Evolutionary conservation across 495 filamentous ascomycete genomes (phyloP), one percentile per base, ranked within the genome.

Genomic region (Penicillium verhagenii): DNA sequence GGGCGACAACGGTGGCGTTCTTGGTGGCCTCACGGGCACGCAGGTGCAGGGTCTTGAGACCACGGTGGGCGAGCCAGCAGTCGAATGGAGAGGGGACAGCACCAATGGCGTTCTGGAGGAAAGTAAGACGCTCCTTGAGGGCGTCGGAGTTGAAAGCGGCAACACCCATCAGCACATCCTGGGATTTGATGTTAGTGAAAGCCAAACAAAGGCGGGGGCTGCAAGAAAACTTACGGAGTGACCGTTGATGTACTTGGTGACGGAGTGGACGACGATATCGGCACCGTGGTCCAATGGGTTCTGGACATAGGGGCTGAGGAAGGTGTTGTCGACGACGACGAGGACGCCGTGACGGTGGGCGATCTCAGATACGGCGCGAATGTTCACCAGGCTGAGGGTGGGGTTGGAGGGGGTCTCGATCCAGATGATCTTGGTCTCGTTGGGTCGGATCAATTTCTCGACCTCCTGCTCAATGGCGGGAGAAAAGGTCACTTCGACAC

Each of bases 221-320:
- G n/a, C 43, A 46, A 24, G 20, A 21, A 40, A 43, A 62, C 76
- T 45, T 70, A 82, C 82, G 10, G 83, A 87, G 74, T 99, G 94
- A 6, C 94, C 94, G 67, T 99, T 99, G 71, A 99, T 97, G 74
- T 97, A 99, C 72, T 99, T 99, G 7, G 94, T 99, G n/a, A 99
- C 94, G 35, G 88, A 92, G 78, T 99, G 94, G n/a, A 97, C 86
- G 39, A 97, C 94, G 43, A 99, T 92, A 66, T 99, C 95, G 31
- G 94, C 94, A 61, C 94, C 94, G 72, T 95, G 91, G 61, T 92
- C 84, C 23, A 99, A 80, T 2, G 94, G 94, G 70, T 97, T 97
- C 72, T 99, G 94, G 21, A 97, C 80, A 67, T 97, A 99, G 23
- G 94, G 94, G 56, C 85, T 90, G 63, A 99, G 75, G 78, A 99